Evolutionary conservation across 805 yeast genomes (phyloP).

Genomic region (Priceomyces fermenticarens): DNA sequence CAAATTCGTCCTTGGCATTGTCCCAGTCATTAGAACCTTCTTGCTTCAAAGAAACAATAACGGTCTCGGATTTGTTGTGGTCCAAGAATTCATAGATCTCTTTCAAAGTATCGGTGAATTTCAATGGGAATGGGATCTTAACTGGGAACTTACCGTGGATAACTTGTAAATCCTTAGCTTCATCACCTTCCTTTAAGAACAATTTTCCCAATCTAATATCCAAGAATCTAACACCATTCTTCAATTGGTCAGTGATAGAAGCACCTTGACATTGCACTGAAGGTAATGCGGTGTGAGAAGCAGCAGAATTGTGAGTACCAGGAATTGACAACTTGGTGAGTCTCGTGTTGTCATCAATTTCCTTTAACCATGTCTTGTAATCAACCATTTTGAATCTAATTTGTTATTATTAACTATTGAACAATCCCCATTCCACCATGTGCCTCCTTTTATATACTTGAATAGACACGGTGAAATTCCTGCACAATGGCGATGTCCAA

Average conservation of each 20-base stretch:
- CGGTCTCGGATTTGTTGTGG: conserved; percentile 54
- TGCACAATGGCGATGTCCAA: not conserved
- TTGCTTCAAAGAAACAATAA: conserved; percentile 66
- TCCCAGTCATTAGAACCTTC: conserved; percentile 72
- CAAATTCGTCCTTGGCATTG: conserved; percentile 61
- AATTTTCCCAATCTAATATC: conserved; percentile 65
- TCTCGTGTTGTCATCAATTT: conserved; percentile 48
- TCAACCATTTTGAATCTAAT: conserved; percentile 31
- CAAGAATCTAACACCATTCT: conserved; percentile 71
- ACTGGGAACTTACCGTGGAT: conserved; percentile 79
- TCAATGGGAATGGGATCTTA: conserved; percentile 53
- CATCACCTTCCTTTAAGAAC: conserved; percentile 49
- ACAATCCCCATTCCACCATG: not conserved
- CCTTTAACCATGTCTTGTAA: conserved; percentile 52
- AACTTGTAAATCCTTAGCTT: conserved; percentile 56
- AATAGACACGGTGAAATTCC: not conserved
- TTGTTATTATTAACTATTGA: not conserved
- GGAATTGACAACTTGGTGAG: conserved; percentile 62
- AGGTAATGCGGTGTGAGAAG: conserved; percentile 67
- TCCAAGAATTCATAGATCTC: conserved; percentile 60
- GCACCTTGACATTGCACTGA: conserved; percentile 75
- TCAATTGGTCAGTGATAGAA: conserved; percentile 57
- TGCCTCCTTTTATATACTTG: conserved; percentile 1
- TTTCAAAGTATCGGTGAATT: conserved; percentile 48
- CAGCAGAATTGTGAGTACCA: conserved; percentile 85